Conservation (phyloP, 2,329 filamentous ascomycete genomes). For the Aureobasidium musti region DNA sequence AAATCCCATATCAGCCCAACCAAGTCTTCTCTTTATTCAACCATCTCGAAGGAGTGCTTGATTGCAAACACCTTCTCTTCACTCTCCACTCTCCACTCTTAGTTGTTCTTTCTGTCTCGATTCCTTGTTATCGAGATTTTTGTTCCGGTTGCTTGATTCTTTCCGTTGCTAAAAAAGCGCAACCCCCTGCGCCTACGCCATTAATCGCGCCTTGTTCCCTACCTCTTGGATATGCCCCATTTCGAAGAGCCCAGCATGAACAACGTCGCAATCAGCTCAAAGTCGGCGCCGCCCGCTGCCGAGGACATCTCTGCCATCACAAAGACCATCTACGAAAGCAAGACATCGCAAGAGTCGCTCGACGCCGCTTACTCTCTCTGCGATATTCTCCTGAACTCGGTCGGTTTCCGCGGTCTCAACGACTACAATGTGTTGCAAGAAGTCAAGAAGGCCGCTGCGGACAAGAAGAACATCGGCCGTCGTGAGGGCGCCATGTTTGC, state of each 20-base stretch:
- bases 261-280: slow-evolving; percentile 48
- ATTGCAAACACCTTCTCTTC: slow-evolving; percentile 32
- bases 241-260: slow-evolving; percentile 53
- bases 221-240: slow-evolving; percentile 23
- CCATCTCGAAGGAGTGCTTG: slow-evolving; percentile 25
- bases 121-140: slow-evolving; percentile 5
- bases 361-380: slow-evolving; percentile 67
- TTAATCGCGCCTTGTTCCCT: slow-evolving; percentile 11
- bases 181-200: neutral
- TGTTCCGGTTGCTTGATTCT: neutral
- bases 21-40: slow-evolving; percentile 17
- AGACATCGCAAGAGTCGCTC: slow-evolving; percentile 58
- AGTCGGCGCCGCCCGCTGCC: slow-evolving; percentile 48
- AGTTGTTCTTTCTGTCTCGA: slow-evolving; percentile 12
- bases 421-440: slow-evolving; percentile 64
- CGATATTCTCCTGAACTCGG: slow-evolving; percentile 64
- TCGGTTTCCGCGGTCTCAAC: slow-evolving; percentile 63
- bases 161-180: neutral
- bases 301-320: slow-evolving; percentile 51
- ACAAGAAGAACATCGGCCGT: slow-evolving; percentile 88
- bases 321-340: slow-evolving; percentile 50
- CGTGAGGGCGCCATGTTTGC: slow-evolving; percentile 95
- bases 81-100: slow-evolving; percentile 38
- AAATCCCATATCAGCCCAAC: slow-evolving; percentile 14
- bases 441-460: slow-evolving; percentile 74